These are phyloP conservation scores for Waltiozyma solani DNA, from an alignment of 1,139 yeast genomes.

Conservation along the genomic window DNA sequence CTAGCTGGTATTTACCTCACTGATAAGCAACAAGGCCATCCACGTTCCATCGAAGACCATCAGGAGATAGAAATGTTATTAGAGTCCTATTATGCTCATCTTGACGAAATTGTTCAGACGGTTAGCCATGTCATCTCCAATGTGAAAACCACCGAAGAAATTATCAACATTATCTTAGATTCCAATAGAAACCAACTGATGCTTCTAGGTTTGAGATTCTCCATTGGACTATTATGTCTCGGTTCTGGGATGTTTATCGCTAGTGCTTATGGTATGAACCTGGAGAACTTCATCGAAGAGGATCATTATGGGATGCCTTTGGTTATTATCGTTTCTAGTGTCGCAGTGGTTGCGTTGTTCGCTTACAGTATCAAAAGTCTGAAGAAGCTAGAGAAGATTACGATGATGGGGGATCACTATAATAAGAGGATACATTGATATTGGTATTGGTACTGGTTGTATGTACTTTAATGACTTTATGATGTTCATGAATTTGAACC, in stretches of 20 bases:
- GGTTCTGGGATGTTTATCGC: slow-evolving; percentile 75
- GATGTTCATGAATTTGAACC: not conserved
- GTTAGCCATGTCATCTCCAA: slow-evolving; percentile 76
- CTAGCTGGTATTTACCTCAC: slow-evolving; percentile 76
- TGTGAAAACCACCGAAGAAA: slow-evolving; percentile 91
- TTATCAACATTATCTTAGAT: slow-evolving; percentile 88
- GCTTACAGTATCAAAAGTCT: slow-evolving; percentile 29
- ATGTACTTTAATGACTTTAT: not conserved
- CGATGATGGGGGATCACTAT: slow-evolving; percentile 26
- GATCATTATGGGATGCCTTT: slow-evolving; percentile 45
- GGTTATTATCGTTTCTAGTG: slow-evolving; percentile 32
- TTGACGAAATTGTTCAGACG: slow-evolving; percentile 94
- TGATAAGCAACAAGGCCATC: slow-evolving; percentile 24
- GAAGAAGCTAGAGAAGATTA: slow-evolving; percentile 32
- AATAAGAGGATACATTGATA: slow-evolving; percentile 4
- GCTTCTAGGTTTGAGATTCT: slow-evolving; percentile 77
- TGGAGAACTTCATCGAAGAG: slow-evolving; percentile 84
- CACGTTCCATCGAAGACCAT: slow-evolving; percentile 32
- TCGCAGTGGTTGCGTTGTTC: slow-evolving; percentile 25
- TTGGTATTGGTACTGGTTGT: not conserved
- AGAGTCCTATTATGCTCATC: slow-evolving; percentile 89
- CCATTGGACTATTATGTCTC: slow-evolving; percentile 81
- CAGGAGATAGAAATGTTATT: slow-evolving; percentile 83
- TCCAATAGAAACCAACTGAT: slow-evolving; percentile 90
- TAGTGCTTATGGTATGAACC: slow-evolving; percentile 88